Evolutionary conservation across 2,329 filamentous ascomycete genomes (phyloP), one percentile per base, ranked within the genome.

Genomic region (Trichoderma sp.): DNA sequence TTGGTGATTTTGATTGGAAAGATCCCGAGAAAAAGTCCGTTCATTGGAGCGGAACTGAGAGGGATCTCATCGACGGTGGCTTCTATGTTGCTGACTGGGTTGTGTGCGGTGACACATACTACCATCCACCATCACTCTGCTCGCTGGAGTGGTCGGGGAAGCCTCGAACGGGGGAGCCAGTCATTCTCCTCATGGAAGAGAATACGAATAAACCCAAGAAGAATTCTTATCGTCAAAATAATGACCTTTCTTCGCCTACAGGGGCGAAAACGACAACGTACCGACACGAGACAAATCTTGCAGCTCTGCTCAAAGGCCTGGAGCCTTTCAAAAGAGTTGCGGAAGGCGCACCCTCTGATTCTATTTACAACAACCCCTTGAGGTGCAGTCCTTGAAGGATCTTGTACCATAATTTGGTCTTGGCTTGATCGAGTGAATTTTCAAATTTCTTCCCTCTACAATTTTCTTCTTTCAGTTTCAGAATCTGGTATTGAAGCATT

Each of bases 1-100:
- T 96, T 11, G 91, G 90, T 1, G 92, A 96, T 76, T 84, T 95
- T 55, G 92, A 96, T 79, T 85, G 91, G 75, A 96, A 96, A 81
- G 90, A 89, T 68, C 84, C 86, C 10, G 80, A 81, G 0, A 85
- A 85, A 65, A 94, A 95, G 77, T 83, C 89, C 68, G 82, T 83
- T 56, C 90, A 92, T 75, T 96, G 92, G 92, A 84, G 84, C 70
- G 80, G 82, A 19, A 84, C 86, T 56, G 92, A 96, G 79, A 79
- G 79, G 63, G 81, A 84, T 29, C 81, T 95, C 68, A 86, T 92
- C 59, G 80, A 87, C 1, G 88, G 85, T 14, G 91, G 91, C 19
- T 95, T 90, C 84, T 95, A 96, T 72, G 81, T 80, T n/a, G 79
- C 80, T 5, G 78, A 79, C 52, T 79, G 77, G 76, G 77, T 81